Evolutionary conservation across 345 rosid genomes (phyloP), one percentile per base, ranked within the genome.

Genomic region (Combretum micranthum): DNA sequence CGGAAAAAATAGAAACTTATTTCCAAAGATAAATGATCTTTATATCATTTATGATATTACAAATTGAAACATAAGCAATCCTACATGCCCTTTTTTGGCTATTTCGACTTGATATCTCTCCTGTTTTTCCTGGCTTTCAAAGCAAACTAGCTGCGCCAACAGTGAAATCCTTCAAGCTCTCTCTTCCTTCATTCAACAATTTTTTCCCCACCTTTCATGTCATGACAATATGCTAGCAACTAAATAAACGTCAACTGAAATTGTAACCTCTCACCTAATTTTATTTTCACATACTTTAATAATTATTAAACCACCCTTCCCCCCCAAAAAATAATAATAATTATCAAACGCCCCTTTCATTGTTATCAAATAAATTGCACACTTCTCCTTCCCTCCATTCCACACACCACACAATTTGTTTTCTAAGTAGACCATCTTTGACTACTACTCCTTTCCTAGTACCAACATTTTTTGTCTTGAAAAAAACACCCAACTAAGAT

Each of bases 121-220:
- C 59, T 56, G 21, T 56, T 66, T 66, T 76, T 77, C 64, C 87
- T 72, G 72, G 62, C 50, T 72, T 60, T 64, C 22, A 56, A 79
- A 77, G 82, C 84, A 77, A 82, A 25, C 68, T 59, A 61, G 72
- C 74, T 52, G 86, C 69, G 72, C 64, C 26, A 60, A 74, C 61
- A 66, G 60, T 56, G n/a, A 55, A 42, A 44, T 49, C n/a, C 7
- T 39, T 22, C 32, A 23, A 42, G 17, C 25, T 57, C 20, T 48
- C 44, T 37, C 39, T 56, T 64, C 44, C 49, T 50, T 51, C 19
- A 46, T 47, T 46, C n/a, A 42, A 47, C 65, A 59, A 32, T 32
- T 32, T 50, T 69, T 39, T 49, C 54, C 45, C 59, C 25, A 55
- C 44, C 65, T 39, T 26, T 15, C 64, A n/a, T 60, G 53, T 16